Conservation (phyloP, 2,329 filamentous ascomycete species). For the Ceratocystis destructans region DNA sequence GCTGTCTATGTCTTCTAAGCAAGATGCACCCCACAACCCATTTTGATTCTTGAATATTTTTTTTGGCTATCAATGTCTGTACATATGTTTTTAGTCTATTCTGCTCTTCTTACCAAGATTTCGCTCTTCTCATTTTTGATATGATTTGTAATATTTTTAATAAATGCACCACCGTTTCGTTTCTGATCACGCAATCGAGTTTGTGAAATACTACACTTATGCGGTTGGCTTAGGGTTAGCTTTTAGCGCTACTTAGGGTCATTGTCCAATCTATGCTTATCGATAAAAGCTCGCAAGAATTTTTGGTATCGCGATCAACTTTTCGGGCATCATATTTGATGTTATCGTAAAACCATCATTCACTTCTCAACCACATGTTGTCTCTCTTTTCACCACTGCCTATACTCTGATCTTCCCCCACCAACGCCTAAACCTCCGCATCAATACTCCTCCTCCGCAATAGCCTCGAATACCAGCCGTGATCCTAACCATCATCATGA, state of each 20-base stretch:
- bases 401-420: background rate
- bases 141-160: too few relatives aligned
- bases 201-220: too few relatives aligned
- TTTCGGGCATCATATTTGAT: background rate
- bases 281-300: conserved; percentile 6
- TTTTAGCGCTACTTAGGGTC: background rate
- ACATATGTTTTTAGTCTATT: background rate
- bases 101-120: background rate
- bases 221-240: background rate
- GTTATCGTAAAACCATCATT: background rate
- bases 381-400: background rate
- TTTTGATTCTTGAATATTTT: background rate
- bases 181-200: too few relatives aligned
- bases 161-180: too few relatives aligned
- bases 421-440: background rate
- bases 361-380: background rate
- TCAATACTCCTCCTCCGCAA: background rate
- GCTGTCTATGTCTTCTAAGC: conserved; percentile 27
- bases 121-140: background rate
- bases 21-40: background rate
- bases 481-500: conserved; percentile 40
- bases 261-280: background rate
- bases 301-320: background rate
- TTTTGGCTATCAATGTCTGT: background rate
- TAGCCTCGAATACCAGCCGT: background rate